Percentiles rank a stretch among this genome's conserved stretches.
These are phyloP conservation scores for Nakazawaea ambrosiae DNA, from an alignment of 805 yeast species.

Conservation along the genomic window DNA sequence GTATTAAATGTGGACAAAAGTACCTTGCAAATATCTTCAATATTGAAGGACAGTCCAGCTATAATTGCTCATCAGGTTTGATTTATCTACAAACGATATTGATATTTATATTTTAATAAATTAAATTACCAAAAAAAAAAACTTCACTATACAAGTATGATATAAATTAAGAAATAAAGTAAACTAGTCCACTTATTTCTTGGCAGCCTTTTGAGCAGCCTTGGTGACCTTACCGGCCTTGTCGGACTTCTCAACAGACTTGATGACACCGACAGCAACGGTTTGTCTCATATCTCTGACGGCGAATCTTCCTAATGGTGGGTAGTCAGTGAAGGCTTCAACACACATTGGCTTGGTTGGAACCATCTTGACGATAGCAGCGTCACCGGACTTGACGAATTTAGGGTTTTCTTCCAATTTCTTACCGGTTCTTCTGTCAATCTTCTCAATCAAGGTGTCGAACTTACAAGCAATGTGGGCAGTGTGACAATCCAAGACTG, in stretches of 20 bases:
- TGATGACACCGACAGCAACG: conserved; percentile 99
- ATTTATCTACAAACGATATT: no score
- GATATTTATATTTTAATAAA: no score
- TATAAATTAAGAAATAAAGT: no score
- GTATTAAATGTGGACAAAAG: no score
- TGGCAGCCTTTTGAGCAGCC: conserved; percentile 83
- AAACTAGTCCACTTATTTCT: conserved; percentile 43
- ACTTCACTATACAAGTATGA: no score
- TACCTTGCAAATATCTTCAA: no score
- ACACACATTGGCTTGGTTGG: conserved; percentile 92
- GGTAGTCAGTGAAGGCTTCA: conserved; percentile 91
- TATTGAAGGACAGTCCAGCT: no score
- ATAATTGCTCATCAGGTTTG: no score
- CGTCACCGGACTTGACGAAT: conserved; percentile 93
- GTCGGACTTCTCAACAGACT: conserved; percentile 84
- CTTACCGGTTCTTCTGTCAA: conserved; percentile 93
- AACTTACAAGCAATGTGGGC: conserved; percentile 90
- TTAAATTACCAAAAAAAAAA: no score
- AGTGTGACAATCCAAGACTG: conserved; percentile 89
- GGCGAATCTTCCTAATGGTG: conserved; percentile 96
- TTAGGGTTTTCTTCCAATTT: conserved; percentile 83
- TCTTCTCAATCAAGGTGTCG: conserved; percentile 66
- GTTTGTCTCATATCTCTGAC: conserved; percentile 99
- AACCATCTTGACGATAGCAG: conserved; percentile 87
- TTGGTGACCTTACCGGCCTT: conserved; percentile 93